Conservation (phyloP, 352 stramenopile species). For the Pythium graminicola region DNA sequence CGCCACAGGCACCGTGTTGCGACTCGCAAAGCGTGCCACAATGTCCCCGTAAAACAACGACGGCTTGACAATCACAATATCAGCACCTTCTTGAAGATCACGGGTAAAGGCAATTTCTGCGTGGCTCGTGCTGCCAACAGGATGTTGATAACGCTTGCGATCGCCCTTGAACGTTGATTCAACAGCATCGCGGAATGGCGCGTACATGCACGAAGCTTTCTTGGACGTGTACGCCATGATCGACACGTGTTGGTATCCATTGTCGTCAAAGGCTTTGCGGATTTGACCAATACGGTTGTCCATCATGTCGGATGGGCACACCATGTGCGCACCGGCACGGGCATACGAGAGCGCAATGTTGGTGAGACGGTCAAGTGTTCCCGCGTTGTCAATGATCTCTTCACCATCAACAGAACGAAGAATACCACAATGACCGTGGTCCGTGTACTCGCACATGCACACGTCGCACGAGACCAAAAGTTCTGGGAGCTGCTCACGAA, state of each 20-base stretch:
- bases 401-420: slow-evolving; percentile 88
- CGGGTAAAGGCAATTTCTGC: slow-evolving; percentile 70
- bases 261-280: slow-evolving; percentile 90
- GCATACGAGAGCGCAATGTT: slow-evolving; percentile 95
- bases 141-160: slow-evolving; percentile 97
- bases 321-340: slow-evolving; percentile 95
- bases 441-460: slow-evolving; percentile 89
- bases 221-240: slow-evolving; percentile 99
- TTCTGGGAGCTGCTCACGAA: slow-evolving; percentile 61
- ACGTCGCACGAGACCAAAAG: slow-evolving; percentile 83
- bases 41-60: slow-evolving; percentile 98
- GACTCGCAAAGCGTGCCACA: slow-evolving; percentile 90
- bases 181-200: slow-evolving; percentile 95
- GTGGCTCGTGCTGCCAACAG: slow-evolving; percentile 77
- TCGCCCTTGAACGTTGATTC: slow-evolving; percentile 94
- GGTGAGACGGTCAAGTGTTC: slow-evolving; percentile 94
- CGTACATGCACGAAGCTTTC: slow-evolving; percentile 95
- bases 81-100: slow-evolving; percentile 88
- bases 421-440: slow-evolving; percentile 83
- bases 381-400: slow-evolving; percentile 95
- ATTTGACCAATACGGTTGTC: slow-evolving; percentile 96
- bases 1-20: slow-evolving; percentile 92
- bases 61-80: slow-evolving; percentile 99
- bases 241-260: slow-evolving; percentile 96
- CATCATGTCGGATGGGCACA: slow-evolving; percentile 97